Percentiles rank a stretch among this genome's conserved stretches.
phyloP scores from a whole-genome alignment of 495 filamentous ascomycete species.

The Penicillium nucicola region DNA sequence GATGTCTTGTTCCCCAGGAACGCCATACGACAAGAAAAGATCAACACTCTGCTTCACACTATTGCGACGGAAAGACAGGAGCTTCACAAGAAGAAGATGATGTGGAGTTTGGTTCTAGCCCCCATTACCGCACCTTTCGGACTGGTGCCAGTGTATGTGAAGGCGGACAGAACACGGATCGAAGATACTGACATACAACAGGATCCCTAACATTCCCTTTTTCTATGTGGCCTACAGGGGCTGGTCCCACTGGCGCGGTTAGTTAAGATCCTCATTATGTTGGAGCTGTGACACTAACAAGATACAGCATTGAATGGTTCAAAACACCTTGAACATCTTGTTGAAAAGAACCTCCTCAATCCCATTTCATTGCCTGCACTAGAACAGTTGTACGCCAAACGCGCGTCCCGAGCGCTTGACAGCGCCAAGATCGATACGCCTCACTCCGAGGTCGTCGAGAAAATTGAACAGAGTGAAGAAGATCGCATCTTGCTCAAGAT shows the following conservation, averaged over 20 bases:
- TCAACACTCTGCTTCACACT: conserved; percentile 56
- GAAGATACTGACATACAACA: conserved; percentile 29
- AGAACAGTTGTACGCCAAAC: conserved; percentile 67
- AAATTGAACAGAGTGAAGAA: conserved; percentile 49
- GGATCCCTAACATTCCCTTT: conserved; percentile 93
- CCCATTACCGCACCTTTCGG: conserved; percentile 81
- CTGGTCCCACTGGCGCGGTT: conserved; percentile 67
- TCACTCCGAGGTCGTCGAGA: conserved; percentile 34
- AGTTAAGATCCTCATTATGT: conserved; percentile 7
- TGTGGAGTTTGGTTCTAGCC: conserved; percentile 77
- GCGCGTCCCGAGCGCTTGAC: conserved; percentile 26
- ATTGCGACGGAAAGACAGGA: conserved; percentile 75
- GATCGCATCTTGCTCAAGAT: conserved; percentile 57
- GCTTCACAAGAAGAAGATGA: conserved; percentile 70
- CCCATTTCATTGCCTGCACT: conserved; percentile 60
- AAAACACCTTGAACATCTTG: conserved; percentile 76
- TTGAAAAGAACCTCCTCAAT: conserved; percentile 65
- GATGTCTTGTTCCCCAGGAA: conserved; percentile 75
- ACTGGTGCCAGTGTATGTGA: conserved; percentile 76
- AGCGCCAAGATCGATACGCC: conserved; percentile 19
- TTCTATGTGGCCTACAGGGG: conserved; percentile 88
- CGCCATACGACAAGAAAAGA: conserved; percentile 59
- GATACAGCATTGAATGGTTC: conserved; percentile 70
- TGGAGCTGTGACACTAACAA: conserved; percentile 6
- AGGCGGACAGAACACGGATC: neutral